Conservation (phyloP, 2,329 filamentous ascomycete species). For the Hymenoscyphus albidus region DNA sequence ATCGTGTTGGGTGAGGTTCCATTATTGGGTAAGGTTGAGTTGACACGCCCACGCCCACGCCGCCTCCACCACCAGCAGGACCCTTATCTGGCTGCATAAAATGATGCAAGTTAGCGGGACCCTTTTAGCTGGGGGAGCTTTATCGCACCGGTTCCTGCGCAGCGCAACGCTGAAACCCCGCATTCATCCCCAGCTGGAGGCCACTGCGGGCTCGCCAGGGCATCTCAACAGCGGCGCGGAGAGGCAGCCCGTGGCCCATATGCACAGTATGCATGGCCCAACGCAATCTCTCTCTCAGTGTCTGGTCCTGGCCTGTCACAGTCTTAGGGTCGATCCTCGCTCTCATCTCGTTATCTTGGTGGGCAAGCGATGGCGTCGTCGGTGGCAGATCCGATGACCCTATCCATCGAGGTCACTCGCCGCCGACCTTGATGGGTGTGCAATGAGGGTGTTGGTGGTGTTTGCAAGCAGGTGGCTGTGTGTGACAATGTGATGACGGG, state of each 20-base stretch:
- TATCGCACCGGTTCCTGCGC: not conserved
- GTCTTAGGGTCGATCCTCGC: not conserved
- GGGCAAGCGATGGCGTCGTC: not conserved
- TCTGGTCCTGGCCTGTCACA: not conserved
- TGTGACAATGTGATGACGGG: slow-evolving; percentile 3
- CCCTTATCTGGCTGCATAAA: not conserved
- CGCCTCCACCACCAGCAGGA: no score
- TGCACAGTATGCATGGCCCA: not conserved
- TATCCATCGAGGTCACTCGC: not conserved
- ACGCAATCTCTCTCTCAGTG: not conserved
- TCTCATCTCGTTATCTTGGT: not conserved
- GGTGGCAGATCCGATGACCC: slow-evolving; percentile 5
- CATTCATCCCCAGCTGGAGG: not conserved
- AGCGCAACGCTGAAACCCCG: not conserved
- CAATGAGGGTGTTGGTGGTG: not conserved
- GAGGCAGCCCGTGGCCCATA: not conserved
- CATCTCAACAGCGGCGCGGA: not conserved
- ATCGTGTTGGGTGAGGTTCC: not conserved
- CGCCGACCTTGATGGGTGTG: not conserved
- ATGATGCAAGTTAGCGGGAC: not conserved
- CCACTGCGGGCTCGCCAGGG: no score
- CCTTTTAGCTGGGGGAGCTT: not conserved
- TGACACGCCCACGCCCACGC: not conserved
- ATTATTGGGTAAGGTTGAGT: not conserved
- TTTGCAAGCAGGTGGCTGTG: not conserved